Evolutionary conservation across 1,139 yeast genomes (phyloP).

Genomic region (Suhomyces wounanorum): DNA sequence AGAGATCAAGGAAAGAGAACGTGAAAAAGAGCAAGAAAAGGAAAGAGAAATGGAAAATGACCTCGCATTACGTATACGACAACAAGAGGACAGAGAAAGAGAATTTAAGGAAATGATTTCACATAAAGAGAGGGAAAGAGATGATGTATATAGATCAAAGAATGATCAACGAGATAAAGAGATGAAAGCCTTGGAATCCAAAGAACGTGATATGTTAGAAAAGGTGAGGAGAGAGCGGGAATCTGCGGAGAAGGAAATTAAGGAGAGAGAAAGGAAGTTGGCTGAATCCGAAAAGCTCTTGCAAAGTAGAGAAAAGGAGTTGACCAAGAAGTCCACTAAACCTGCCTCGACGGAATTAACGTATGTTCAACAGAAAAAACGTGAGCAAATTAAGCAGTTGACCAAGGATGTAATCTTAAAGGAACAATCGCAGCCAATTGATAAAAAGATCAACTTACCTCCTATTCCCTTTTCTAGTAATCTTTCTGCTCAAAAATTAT

Average conservation of each 20-base stretch:
- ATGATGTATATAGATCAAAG: slow-evolving; percentile 8
- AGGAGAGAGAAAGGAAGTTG: slow-evolving; percentile 33
- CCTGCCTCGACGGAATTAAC: slow-evolving; percentile 8
- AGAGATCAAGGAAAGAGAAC: slow-evolving; percentile 4
- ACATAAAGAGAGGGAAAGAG: slow-evolving; percentile 24
- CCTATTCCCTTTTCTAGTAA: slow-evolving; percentile 9
- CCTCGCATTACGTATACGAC: slow-evolving; percentile 9
- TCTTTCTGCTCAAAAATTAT: slow-evolving; percentile 6
- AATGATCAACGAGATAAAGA: slow-evolving; percentile 9
- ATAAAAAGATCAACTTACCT: slow-evolving; percentile 11
- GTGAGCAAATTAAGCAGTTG: slow-evolving; percentile 23
- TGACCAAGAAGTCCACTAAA: slow-evolving; percentile 1
- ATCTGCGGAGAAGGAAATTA: slow-evolving; percentile 39
- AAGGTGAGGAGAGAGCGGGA: slow-evolving; percentile 34
- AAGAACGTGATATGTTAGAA: slow-evolving; percentile 34
- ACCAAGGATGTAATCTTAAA: slow-evolving; percentile 23
- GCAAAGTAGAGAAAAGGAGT: slow-evolving; percentile 11
- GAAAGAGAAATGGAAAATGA: slow-evolving; percentile 8
- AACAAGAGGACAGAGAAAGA: slow-evolving; percentile 14
- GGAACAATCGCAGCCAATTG: slow-evolving; percentile 17
- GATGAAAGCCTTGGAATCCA: slow-evolving; percentile 1
- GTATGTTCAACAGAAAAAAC: slow-evolving; percentile 16
- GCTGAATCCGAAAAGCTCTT: slow-evolving; percentile 11
- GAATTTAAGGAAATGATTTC: slow-evolving; percentile 8
- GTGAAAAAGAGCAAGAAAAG: slow-evolving; percentile 7